Evolutionary conservation across 768 basidiomycete genomes (phyloP), one percentile per base, ranked within the genome.

Genomic region (Russula brevipes): DNA sequence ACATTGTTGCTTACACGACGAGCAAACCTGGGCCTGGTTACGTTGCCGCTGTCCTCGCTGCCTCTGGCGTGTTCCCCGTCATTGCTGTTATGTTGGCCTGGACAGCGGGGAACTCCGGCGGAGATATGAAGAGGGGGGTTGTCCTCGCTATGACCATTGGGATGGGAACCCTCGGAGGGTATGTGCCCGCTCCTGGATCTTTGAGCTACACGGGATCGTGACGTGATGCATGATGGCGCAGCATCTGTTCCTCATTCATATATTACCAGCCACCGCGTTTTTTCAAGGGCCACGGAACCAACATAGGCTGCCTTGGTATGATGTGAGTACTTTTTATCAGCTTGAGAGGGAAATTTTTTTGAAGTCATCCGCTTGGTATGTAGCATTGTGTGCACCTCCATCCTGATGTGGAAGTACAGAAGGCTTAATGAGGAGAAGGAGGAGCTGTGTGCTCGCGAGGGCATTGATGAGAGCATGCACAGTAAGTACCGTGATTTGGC

Each of bases 151-250:
- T 82, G 75, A 78, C 84, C 17, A 79, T 81, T 57, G 82, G 82
- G 35, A 46, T 81, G 8, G 83, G 81, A 19, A 86, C 85, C 61
- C 72, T 85, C 9, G 83, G 83, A 64, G 83, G 82, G 68, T 79
- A 56, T 59, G 73, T 51, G 2, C 38, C n/a, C 30, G 72, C 24
- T 75, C 38, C 12, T 39, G 38, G 12, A 8, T 36, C 77, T 45
- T 58, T 45, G 35, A 60, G 4, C 8, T 36, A 3, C 16, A 33
- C n/a, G 12, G 6, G 31, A 39, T 55, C 36, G 24, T 36, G 6
- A 50, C 5, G 19, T 45, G 24, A 24, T 24, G 24, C 24, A 24
- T 24, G 30, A 17, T 31, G 41, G 42, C 12, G n/a, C 46, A 79
- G 78, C 39, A 73, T 79, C 41, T 77, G 75, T 60, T 75, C 79